Percentiles rank a stretch among this genome's conserved stretches.
Conservation (phyloP, 306 rosid genomes). For the Oxytropis ochrocephala region DNA sequence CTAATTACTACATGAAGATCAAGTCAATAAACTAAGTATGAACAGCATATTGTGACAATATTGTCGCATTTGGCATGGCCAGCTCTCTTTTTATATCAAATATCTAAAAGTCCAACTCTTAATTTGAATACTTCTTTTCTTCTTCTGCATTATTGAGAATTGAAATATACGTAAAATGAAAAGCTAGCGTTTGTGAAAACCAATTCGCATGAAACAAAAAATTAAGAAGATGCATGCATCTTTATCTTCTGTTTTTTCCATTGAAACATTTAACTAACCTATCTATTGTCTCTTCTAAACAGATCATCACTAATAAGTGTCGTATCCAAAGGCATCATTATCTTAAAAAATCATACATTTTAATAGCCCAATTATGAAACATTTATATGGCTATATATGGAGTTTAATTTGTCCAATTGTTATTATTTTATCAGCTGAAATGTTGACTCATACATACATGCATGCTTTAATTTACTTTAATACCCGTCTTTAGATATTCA, state of each 20-base stretch:
- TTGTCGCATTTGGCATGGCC: not conserved
- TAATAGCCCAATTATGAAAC: too few relatives aligned
- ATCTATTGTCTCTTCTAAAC: not conserved
- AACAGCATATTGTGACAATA: not conserved
- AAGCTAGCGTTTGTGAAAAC: not conserved
- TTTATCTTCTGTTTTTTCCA: not conserved
- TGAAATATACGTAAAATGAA: not conserved
- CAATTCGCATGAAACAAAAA: not conserved
- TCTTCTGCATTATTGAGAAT: not conserved
- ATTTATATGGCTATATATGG: slow-evolving; percentile 1
- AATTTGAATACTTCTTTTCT: slow-evolving; percentile 23
- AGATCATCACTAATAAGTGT: slow-evolving; percentile 21
- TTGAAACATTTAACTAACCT: slow-evolving; percentile 4
- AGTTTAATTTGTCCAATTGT: slow-evolving; percentile 19
- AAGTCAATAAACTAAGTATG: not conserved
- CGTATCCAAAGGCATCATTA: slow-evolving; percentile 27
- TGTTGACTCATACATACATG: slow-evolving; percentile 15
- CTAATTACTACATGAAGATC: not conserved
- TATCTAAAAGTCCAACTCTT: slow-evolving; percentile 20
- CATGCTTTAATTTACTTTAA: slow-evolving; percentile 25
- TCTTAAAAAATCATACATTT: slow-evolving; percentile 16
- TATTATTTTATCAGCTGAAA: slow-evolving; percentile 24
- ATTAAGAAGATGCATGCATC: not conserved
- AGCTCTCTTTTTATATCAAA: not conserved
- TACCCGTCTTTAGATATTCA: slow-evolving; percentile 20